Percentiles rank a stretch among this genome's conserved stretches.
phyloP scores from a whole-genome alignment of 73 alveolate genomes.

The Paramecium primaurelia region DNA sequence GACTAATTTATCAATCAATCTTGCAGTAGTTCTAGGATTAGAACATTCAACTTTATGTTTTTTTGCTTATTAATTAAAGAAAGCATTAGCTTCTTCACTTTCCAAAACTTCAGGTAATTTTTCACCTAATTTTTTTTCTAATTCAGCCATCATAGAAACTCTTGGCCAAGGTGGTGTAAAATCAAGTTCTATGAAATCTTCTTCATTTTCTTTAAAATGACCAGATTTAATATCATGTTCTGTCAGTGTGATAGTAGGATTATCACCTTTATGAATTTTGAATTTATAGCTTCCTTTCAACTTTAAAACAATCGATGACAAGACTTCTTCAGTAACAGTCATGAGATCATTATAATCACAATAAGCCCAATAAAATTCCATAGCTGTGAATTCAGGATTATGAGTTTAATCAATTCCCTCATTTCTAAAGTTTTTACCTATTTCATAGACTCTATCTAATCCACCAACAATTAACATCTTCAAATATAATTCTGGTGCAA shows the following conservation, averaged over 20 bases:
- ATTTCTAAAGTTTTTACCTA: constrained; percentile 99
- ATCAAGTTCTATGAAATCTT: constrained; percentile 82
- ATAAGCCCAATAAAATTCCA: constrained; percentile 99
- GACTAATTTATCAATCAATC: constrained; percentile 91
- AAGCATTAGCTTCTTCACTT: constrained; percentile 85
- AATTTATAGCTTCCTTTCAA: constrained; percentile 93
- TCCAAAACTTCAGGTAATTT: constrained; percentile 81
- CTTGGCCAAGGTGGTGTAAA: constrained; percentile 98
- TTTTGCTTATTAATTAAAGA: constrained; percentile 81
- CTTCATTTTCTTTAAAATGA: constrained; percentile 67
- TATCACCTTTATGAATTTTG: constrained; percentile 90
- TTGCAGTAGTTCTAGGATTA: constrained; percentile 86
- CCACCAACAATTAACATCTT: constrained; percentile 99
- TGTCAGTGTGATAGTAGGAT: constrained; percentile 57
- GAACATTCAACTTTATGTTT: constrained; percentile 85
- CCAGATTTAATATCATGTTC: constrained; percentile 41
- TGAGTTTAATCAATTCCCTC: constrained; percentile 99
- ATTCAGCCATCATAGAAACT: constrained; percentile 90
- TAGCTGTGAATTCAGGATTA: constrained; percentile 99
- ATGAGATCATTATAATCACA: constrained; percentile 99
- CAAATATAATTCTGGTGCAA: constrained; percentile 99
- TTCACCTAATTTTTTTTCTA: constrained; percentile 82
- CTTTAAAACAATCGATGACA: constrained; percentile 84
- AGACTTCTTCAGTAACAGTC: constrained; percentile 95
- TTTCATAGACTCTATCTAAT: constrained; percentile 98